Base-by-base conservation (phyloP, 768 basidiomycete genomes). In the Hydnomerulius pinastri region DNA sequence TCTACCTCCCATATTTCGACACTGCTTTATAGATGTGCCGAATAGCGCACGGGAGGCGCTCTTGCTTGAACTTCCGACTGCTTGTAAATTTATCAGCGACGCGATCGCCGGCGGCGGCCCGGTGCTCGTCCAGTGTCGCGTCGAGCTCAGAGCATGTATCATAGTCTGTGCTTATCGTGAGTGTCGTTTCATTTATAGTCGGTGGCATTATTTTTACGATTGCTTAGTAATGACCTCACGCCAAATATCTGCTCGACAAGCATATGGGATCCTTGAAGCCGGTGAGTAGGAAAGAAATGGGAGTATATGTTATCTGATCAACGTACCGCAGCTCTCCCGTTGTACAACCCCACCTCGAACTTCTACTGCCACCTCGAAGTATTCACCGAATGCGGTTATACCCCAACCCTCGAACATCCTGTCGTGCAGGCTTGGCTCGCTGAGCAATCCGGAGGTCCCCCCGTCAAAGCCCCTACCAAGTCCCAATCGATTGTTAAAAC, bases 131-230 rank as follows among this genome's bases (percentile, higher is more conserved):
- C 75, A 83, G 62, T 82, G 73, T 29, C 65, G 69, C 11, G 69
- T 73, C n/a, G 84, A 85, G 51, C 72, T 76, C 9, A 73, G 77
- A 40, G 80, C 81, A 15, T 82, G 79, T 57, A 71, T 75, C 27
- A 75, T 75, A 24, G 77, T 71, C 28, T 81, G 75, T 51, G 80
- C 81, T 29, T 81, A 77, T 62, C 59, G 82, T 82, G 58, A 62
- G 80, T 50, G 6, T 13, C 27, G 20, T 39, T 18, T n/a, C 6
- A 23, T n/a, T n/a, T n/a, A 17, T 25, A 2, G 15, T 29, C n/a
- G 11, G 15, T 48, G 24, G 6, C 33, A 44, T 29, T 23, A 15
- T 43, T 51, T 35, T 62, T 45, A 7, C 15, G n/a, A 5, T 48
- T 42, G 32, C 13, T 6, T 28, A 83, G 82, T 83, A 27, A 84